phyloP scores from a whole-genome alignment of 805 yeast species.

The Cyberlindnera lachancei region DNA sequence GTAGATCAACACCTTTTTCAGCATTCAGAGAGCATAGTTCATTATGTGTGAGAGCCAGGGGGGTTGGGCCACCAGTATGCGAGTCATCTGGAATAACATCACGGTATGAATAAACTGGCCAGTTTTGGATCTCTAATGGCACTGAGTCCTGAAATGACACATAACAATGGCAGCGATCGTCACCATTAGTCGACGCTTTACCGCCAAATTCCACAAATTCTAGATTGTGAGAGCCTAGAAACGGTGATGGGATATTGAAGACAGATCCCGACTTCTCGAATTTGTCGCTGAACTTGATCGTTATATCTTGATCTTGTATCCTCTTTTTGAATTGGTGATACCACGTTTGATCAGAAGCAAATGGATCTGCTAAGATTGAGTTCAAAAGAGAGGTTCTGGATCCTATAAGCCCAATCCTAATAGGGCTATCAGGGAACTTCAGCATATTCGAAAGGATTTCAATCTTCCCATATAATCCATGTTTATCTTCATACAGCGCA shows the following conservation, averaged over 20 bases:
- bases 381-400: constrained; percentile 19
- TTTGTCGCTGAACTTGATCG: constrained; percentile 18
- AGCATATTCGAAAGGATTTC: constrained; percentile 13
- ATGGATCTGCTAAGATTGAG: constrained; percentile 26
- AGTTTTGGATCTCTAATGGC: constrained; percentile 7
- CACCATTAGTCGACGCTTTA: not conserved
- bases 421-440: constrained; percentile 10
- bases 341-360: constrained; percentile 26
- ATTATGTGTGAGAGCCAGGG: constrained; percentile 12
- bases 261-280: constrained; percentile 15
- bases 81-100: constrained; percentile 8
- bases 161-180: constrained; percentile 26
- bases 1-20: constrained; percentile 15
- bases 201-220: constrained; percentile 23
- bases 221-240: constrained; percentile 8
- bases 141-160: constrained; percentile 14
- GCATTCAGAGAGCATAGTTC: constrained; percentile 22
- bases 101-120: constrained; percentile 16
- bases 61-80: constrained; percentile 5
- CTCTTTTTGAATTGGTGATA: constrained; percentile 11
- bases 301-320: constrained; percentile 1
- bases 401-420: constrained; percentile 25
- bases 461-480: constrained; percentile 21
- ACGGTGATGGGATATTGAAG: constrained; percentile 24
- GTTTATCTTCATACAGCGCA: constrained; percentile 16